Percentiles rank a stretch among this genome's conserved stretches.
Evolutionary conservation across 306 rosid species (phyloP).

Genomic region (Castanea crenata): DNA sequence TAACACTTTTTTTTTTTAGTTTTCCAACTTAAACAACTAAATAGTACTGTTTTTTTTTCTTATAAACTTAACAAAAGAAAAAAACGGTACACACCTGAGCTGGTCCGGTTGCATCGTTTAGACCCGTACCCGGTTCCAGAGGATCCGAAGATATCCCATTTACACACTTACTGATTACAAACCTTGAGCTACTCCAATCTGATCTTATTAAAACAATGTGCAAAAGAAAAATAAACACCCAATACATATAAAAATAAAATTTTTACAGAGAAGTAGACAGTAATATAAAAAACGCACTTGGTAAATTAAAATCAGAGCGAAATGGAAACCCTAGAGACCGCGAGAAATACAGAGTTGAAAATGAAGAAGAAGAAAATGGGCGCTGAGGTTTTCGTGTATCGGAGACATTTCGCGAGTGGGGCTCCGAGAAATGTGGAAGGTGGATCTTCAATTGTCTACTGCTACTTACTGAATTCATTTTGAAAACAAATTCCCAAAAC

Average conservation of each 20-base stretch:
- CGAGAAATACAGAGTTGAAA: slow-evolving; percentile 15
- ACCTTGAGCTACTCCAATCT: slow-evolving; percentile 18
- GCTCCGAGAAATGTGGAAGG: slow-evolving; percentile 10
- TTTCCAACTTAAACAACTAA: too few relatives aligned
- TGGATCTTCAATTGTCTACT: slow-evolving; percentile 5
- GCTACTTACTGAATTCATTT: slow-evolving; percentile 17
- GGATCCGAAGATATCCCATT: slow-evolving; percentile 26
- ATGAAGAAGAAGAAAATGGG: slow-evolving; percentile 14
- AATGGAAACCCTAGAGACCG: neutral
- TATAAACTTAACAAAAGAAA: neutral
- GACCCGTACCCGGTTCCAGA: slow-evolving; percentile 32
- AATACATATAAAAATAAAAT: neutral
- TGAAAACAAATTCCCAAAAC: neutral
- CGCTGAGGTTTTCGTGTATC: neutral
- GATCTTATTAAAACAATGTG: neutral
- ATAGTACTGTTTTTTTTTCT: too few relatives aligned
- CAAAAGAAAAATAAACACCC: neutral
- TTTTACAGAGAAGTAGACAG: neutral
- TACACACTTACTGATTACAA: slow-evolving; percentile 34
- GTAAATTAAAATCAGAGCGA: slow-evolving; percentile 7
- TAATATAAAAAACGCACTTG: slow-evolving; percentile 1
- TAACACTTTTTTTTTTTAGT: too few relatives aligned
- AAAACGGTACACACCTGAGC: slow-evolving; percentile 34
- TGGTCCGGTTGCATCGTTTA: slow-evolving; percentile 20
- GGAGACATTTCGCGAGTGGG: neutral